Evolutionary conservation across 1,139 yeast genomes (phyloP), one percentile per base, ranked within the genome.

Genomic region (Diutina neorugosa): DNA sequence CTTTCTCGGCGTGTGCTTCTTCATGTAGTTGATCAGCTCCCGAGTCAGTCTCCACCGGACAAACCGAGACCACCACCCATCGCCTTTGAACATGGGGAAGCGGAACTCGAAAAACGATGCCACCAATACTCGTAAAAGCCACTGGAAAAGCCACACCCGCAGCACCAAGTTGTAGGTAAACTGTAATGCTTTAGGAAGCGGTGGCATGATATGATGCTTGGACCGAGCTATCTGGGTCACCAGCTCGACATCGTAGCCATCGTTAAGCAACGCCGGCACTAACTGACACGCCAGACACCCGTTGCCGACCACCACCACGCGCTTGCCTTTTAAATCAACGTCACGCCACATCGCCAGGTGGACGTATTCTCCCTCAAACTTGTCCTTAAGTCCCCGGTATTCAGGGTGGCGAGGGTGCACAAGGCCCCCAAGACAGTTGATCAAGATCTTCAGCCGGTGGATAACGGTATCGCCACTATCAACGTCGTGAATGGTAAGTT

Each of bases 281-380:
- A 62, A 52, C 50, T 64, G 67, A 21, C 61, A 61, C 3, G 65
- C 66, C 8, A 65, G 62, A 44, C 67, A 64, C 2, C 67, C 67
- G 52, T 61, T 60, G 4, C 67, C 67, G 44, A 64, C 54, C 14
- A 64, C 65, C 7, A 62, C 62, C 18, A 64, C 65, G n/a, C 59
- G 58, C 53, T 63, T 64, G 16, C 47, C 49, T 14, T 21, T 37
- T 25, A 52, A 44, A 23, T 25, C 51, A 20, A 46, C 50, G 18
- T 46, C 50, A 4, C 50, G 31, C 75, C 78, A 77, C 51, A 73
- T 62, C 1, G 77, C 78, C 0, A 80, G 73, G 58, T 77, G 82
- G 69, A 76, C 68, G 59, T 71, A 73, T 3, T 59, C 60, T 3
- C 82, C 82, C 58, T 74, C 64, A 61, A 71, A 77, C 31, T 61